Conservation (phyloP, 495 filamentous ascomycete genomes). For the Pyrenula massariospora region DNA sequence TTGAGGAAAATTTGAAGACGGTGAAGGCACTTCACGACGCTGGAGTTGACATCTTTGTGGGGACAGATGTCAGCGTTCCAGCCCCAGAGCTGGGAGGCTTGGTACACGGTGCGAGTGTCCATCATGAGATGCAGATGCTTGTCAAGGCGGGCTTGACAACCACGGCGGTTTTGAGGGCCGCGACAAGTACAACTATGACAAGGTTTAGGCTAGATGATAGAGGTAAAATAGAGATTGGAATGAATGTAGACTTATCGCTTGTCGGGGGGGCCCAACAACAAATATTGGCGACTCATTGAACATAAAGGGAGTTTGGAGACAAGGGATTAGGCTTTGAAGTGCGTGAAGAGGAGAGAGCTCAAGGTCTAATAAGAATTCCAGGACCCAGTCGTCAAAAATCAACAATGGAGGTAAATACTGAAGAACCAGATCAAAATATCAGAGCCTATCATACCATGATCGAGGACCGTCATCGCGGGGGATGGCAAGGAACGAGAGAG, state of each 20-base stretch:
- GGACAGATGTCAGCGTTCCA: background rate
- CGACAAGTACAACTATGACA: background rate
- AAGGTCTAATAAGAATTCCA: too few species aligned
- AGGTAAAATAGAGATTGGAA: background rate
- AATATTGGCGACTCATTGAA: background rate
- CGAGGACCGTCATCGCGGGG: too few species aligned
- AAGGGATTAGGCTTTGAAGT: conserved; percentile 8
- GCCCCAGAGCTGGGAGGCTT: background rate
- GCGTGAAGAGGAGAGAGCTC: conserved; percentile 3
- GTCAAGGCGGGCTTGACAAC: background rate
- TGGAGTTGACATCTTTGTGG: background rate
- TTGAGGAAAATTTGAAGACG: background rate
- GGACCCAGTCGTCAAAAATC: too few species aligned
- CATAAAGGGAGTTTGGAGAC: conserved; percentile 4
- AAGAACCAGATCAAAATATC: too few species aligned
- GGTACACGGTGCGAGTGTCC: background rate
- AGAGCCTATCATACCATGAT: too few species aligned
- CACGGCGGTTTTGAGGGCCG: background rate
- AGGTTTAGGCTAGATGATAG: background rate
- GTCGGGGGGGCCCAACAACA: background rate
- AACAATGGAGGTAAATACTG: too few species aligned
- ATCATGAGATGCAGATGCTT: background rate
- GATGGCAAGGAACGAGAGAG: too few species aligned
- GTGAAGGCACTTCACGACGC: background rate
- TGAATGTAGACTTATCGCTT: background rate